phyloP scores from a whole-genome alignment of 495 filamentous ascomycete species.

The Aspergillus diversus region DNA sequence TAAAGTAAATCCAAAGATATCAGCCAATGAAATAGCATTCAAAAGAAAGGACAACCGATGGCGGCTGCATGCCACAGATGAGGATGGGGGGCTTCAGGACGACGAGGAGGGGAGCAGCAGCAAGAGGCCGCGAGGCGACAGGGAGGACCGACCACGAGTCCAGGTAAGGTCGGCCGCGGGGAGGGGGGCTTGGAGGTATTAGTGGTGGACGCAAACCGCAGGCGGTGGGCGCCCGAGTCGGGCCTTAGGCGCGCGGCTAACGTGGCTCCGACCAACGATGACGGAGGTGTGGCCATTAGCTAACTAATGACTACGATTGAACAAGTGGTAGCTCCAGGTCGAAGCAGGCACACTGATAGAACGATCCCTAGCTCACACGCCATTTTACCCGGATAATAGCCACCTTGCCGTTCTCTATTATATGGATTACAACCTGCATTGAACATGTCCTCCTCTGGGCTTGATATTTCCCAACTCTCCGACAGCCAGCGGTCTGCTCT shows the following conservation, averaged over 20 bases:
- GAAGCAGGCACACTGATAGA: too few relatives aligned
- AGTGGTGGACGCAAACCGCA: not conserved
- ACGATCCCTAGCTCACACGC: too few relatives aligned
- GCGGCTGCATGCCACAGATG: slow-evolving; percentile 23
- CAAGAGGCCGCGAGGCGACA: slow-evolving; percentile 26
- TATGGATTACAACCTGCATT: slow-evolving; percentile 24
- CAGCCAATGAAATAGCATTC: slow-evolving; percentile 17
- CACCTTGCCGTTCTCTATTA: slow-evolving; percentile 9
- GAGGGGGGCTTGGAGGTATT: slow-evolving; percentile 2
- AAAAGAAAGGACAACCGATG: slow-evolving; percentile 15
- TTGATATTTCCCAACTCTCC: slow-evolving; percentile 71
- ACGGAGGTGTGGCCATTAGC: slow-evolving; percentile 23
- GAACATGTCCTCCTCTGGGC: slow-evolving; percentile 47
- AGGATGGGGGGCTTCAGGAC: not conserved
- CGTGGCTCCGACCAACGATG: slow-evolving; percentile 25
- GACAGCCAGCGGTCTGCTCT: slow-evolving; percentile 77
- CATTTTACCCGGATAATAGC: not conserved
- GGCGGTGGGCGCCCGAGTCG: slow-evolving; percentile 8
- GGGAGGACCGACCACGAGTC: slow-evolving; percentile 16
- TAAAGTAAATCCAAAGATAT: slow-evolving; percentile 12
- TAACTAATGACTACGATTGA: too few relatives aligned
- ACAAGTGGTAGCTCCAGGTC: too few relatives aligned
- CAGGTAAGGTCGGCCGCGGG: slow-evolving; percentile 9
- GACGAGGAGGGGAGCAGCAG: slow-evolving; percentile 18
- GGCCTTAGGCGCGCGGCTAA: slow-evolving; percentile 25